Conservation (phyloP, 345 rosid species). For the Acer saccharum region DNA sequence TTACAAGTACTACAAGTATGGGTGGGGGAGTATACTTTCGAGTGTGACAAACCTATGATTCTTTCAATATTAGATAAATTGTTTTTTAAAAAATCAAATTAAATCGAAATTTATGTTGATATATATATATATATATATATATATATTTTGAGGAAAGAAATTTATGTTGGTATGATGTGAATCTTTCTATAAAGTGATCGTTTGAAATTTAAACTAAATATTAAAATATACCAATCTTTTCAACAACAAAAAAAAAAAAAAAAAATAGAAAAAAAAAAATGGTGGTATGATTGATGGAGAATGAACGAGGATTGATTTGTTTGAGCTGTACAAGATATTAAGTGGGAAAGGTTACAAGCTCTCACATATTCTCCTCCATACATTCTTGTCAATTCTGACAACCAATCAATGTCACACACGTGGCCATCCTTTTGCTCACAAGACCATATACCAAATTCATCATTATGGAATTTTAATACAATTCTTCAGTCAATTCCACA, state of each 20-base stretch:
- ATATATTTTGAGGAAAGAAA: no score
- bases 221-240: background rate
- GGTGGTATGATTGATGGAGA: background rate
- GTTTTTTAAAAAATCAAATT: no score
- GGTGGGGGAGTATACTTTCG: no score
- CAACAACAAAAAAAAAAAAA: background rate
- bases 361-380: slow-evolving; percentile 2
- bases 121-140: no score
- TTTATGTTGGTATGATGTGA: background rate
- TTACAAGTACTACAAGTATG: no score
- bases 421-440: background rate
- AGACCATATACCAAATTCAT: background rate
- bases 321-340: background rate
- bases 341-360: background rate
- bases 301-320: background rate
- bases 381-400: background rate
- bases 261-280: background rate
- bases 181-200: background rate
- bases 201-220: background rate
- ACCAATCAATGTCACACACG: background rate
- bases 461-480: background rate
- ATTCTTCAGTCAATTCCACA: background rate
- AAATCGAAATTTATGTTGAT: background rate
- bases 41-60: no score
- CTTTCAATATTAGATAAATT: no score